phyloP scores from a whole-genome alignment of 2,329 filamentous ascomycete species.

The Teratosphaeria pseudoeucalypti region DNA sequence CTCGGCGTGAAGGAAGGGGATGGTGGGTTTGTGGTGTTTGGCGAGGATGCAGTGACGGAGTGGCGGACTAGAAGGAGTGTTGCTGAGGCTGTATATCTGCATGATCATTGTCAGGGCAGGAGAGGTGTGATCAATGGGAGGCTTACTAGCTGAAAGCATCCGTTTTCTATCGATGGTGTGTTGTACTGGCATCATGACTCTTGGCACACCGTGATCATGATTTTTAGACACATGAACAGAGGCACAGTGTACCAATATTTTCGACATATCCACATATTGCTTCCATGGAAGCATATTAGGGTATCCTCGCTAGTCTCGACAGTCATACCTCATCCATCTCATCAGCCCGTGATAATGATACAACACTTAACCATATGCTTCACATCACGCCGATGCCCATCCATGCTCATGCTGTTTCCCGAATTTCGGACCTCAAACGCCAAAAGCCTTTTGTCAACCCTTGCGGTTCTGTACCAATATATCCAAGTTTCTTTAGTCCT shows the following conservation, averaged over 20 bases:
- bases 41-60: constrained; percentile 20
- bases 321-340: background rate
- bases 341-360: background rate
- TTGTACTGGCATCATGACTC: no score
- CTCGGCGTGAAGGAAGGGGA: constrained; percentile 25
- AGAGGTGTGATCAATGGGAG: constrained; percentile 9
- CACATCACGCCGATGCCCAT: background rate
- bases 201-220: no score
- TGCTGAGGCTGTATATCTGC: constrained; percentile 33
- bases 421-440: background rate
- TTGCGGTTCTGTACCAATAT: background rate
- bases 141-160: background rate
- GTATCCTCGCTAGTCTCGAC: background rate
- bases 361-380: background rate
- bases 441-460: background rate
- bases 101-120: constrained; percentile 27
- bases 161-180: no score
- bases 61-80: constrained; percentile 35
- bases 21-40: constrained; percentile 34
- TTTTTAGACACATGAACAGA: background rate
- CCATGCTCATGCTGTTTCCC: background rate
- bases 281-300: background rate
- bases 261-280: background rate
- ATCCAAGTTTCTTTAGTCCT: background rate
- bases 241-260: background rate